Percentiles rank a stretch among this genome's conserved stretches.
phyloP scores from a whole-genome alignment of 1,139 yeast species.

The Saccharomycopsis hybrid region DNA sequence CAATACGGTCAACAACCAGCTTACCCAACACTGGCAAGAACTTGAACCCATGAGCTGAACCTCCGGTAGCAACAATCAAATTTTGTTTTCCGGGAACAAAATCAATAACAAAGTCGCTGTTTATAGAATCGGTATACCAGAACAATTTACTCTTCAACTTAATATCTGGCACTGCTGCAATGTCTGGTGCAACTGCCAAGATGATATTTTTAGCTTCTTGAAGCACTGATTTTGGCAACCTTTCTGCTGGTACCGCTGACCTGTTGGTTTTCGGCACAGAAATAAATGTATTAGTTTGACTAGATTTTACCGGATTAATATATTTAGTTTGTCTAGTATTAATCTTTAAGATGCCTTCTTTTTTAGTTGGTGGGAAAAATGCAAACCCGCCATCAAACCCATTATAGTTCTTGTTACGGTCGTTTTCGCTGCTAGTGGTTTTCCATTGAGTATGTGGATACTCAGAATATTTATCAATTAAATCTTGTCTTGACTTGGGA shows the following conservation, averaged over 20 bases:
- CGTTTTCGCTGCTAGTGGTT: slow-evolving; percentile 26
- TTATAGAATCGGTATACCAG: slow-evolving; percentile 42
- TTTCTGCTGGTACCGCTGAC: neutral
- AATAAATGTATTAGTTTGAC: neutral
- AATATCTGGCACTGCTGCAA: slow-evolving; percentile 2
- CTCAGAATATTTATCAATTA: slow-evolving; percentile 29
- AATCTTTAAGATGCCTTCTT: slow-evolving; percentile 23
- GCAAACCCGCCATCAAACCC: slow-evolving; percentile 19
- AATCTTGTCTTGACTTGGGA: slow-evolving; percentile 24
- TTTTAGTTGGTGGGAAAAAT: slow-evolving; percentile 18
- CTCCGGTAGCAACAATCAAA: slow-evolving; percentile 38
- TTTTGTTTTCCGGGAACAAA: slow-evolving; percentile 30
- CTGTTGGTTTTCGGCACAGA: slow-evolving; percentile 8
- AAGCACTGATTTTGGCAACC: slow-evolving; percentile 28
- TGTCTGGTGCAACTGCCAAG: slow-evolving; percentile 8
- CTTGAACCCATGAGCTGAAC: slow-evolving; percentile 41
- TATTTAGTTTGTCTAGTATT: slow-evolving; percentile 13
- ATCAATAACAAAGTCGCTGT: slow-evolving; percentile 40
- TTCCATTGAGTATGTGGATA: slow-evolving; percentile 31
- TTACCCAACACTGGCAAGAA: slow-evolving; percentile 38
- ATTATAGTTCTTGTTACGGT: slow-evolving; percentile 5
- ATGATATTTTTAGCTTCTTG: slow-evolving; percentile 26
- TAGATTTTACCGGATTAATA: neutral
- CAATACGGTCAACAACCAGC: neutral
- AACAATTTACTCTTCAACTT: slow-evolving; percentile 31